Evolutionary conservation across 148 eudicot genomes (phyloP).

Genomic region (Selenicereus undatus): DNA sequence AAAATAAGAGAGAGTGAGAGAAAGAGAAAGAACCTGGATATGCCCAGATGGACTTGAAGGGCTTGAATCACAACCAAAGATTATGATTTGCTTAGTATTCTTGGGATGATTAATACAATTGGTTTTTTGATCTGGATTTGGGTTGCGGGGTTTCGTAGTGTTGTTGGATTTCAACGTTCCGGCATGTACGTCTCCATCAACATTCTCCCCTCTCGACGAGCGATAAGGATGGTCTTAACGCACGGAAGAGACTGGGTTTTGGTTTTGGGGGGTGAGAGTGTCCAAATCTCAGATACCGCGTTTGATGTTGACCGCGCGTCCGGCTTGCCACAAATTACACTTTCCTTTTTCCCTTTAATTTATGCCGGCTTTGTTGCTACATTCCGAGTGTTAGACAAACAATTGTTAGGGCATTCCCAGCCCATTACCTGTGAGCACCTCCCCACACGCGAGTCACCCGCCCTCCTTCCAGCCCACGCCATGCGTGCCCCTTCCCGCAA

Average conservation of each 20-base stretch:
- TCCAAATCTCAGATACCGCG: background rate
- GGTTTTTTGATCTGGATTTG: background rate
- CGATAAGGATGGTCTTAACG: background rate
- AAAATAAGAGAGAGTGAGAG: background rate
- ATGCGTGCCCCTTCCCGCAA: too few relatives aligned
- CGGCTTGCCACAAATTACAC: background rate
- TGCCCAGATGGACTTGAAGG: background rate
- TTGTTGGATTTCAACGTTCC: background rate
- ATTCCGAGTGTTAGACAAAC: too few relatives aligned
- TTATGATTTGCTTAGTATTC: background rate
- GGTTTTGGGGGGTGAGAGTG: background rate
- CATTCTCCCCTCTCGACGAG: background rate
- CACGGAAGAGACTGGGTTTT: background rate
- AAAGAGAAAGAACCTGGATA: slow-evolving; percentile 7
- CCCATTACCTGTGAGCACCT: too few relatives aligned
- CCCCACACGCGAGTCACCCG: too few relatives aligned
- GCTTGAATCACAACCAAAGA: background rate
- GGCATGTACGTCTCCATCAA: background rate
- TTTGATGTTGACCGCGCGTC: background rate
- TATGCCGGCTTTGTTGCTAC: too few relatives aligned
- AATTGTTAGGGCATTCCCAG: too few relatives aligned
- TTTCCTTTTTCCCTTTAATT: background rate
- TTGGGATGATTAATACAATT: background rate
- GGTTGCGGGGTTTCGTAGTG: background rate
- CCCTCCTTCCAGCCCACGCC: too few relatives aligned